Evolutionary conservation across 2,329 filamentous ascomycete genomes (phyloP), one percentile per base, ranked within the genome.

Genomic region (Tolypocladium tundrense): DNA sequence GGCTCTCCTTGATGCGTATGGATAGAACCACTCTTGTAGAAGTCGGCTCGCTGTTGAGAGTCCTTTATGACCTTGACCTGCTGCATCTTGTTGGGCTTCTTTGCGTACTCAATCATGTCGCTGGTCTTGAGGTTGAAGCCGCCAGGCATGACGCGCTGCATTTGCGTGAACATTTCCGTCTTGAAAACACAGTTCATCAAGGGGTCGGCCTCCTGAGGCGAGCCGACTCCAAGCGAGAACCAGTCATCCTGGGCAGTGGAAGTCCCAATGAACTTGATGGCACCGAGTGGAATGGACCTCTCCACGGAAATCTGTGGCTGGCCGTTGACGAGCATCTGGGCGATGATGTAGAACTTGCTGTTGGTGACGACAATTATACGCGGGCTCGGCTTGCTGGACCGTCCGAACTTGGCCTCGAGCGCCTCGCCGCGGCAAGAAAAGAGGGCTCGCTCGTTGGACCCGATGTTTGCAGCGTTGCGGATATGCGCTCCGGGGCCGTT

Each of bases 151-250:
- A 86, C 85, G 55, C 84, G 86, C 69, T 87, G 85, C 76, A 99
- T 86, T 62, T 97, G 92, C 0, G 93, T 95, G 69, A 97, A 96
- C 73, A 99, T 87, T 69, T 99, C 94, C 0, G 94, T 99, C 78
- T 99, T 99, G 73, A 99, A 86, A 24, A 97, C 77, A 69, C 94
- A 99, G 74, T 87, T 96, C 67, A 99, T 74, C 27, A 99, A 79
- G n/a, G 94, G 91, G 72, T 99, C 94, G 0, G 94, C 81, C 70
- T 97, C 93, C 69, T 96, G 91, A 10, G 87, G 87, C 39, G 92
- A 92, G n/a, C 90, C 91, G 51, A 95, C 82, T 3, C 92, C 90
- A 41, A 99, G 79, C 1, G 93, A 91, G 72, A 99, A 97, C 94
- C 94, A 99, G 73, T 99, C 94, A 66, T 99, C 94, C 62, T 90